These are phyloP conservation scores for Xerocomellus chrysenteron DNA, from an alignment of 768 basidiomycete genomes.

Conservation along the genomic window DNA sequence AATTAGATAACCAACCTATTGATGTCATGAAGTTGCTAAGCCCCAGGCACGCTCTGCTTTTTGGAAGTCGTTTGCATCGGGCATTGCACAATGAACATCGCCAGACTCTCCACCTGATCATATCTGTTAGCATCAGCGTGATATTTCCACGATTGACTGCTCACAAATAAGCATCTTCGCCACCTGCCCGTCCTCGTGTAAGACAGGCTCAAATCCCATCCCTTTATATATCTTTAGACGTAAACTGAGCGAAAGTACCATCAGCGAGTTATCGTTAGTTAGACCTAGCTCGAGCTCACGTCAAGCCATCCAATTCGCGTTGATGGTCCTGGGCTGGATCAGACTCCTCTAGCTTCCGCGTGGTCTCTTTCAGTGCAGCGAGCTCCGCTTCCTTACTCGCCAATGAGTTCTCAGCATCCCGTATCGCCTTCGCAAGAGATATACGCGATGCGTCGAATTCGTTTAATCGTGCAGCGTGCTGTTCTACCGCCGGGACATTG, in stretches of 20 bases:
- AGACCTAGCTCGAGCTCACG: conserved; percentile 43
- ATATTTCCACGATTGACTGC: conserved; percentile 27
- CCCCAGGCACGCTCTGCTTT: conserved; percentile 36
- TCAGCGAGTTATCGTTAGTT: conserved; percentile 2
- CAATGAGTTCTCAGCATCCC: conserved; percentile 64
- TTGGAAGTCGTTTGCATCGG: conserved; percentile 29
- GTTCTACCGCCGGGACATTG: conserved; percentile 65
- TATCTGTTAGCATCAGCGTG: neutral
- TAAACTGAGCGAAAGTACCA: conserved; percentile 41
- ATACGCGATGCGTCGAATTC: conserved; percentile 62
- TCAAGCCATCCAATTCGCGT: conserved; percentile 62
- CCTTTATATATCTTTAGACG: conserved; percentile 68
- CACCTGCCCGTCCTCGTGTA: conserved; percentile 49
- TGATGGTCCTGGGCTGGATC: conserved; percentile 75
- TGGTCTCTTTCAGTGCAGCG: conserved; percentile 63
- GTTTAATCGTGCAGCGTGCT: conserved; percentile 60
- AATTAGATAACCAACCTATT: neutral
- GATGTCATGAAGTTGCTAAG: conserved; percentile 33
- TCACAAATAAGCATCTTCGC: conserved; percentile 68
- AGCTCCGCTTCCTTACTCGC: conserved; percentile 72
- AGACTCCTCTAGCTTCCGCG: conserved; percentile 56
- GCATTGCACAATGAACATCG: conserved; percentile 37
- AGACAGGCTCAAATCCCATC: conserved; percentile 68
- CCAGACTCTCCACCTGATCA: conserved; percentile 45
- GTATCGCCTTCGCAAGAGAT: conserved; percentile 71